Evolutionary conservation across 1,284 basidiomycete genomes (phyloP).

Genomic region (Trametes versicolor): DNA sequence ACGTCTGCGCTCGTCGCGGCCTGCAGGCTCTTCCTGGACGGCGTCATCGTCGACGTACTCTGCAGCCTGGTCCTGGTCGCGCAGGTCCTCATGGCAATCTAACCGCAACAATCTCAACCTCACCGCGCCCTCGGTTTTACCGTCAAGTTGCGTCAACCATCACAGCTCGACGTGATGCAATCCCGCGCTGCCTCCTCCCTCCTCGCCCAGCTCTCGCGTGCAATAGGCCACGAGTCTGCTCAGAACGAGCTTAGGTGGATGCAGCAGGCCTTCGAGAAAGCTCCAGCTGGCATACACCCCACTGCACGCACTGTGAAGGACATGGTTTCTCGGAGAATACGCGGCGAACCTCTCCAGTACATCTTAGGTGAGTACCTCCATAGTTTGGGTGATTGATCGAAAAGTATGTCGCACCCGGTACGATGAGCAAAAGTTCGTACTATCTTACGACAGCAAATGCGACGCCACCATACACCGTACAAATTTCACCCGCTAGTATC

Average conservation of each 20-base stretch:
- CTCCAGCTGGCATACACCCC: conserved; percentile 9
- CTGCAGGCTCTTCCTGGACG: conserved; percentile 13
- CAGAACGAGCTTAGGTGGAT: conserved; percentile 71
- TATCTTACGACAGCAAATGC: not conserved
- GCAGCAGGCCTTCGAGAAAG: conserved; percentile 48
- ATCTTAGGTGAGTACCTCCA: conserved; percentile 73
- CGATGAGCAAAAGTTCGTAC: not conserved
- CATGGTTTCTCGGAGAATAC: conserved; percentile 64
- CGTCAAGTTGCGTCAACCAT: too few species aligned
- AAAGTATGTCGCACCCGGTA: not conserved
- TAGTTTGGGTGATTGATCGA: not conserved
- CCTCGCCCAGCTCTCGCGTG: conserved; percentile 47
- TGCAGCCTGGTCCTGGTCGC: not conserved
- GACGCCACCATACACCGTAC: too few species aligned
- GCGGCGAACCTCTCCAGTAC: conserved; percentile 90
- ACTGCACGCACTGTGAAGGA: conserved; percentile 46
- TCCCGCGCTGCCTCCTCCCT: conserved; percentile 30
- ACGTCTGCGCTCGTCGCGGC: conserved; percentile 41
- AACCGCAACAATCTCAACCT: not conserved
- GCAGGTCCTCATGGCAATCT: conserved; percentile 3
- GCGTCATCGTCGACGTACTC: not conserved
- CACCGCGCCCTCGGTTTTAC: not conserved
- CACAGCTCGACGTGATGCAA: conserved; percentile 5
- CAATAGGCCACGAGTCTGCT: conserved; percentile 58
- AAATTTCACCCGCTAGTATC: too few species aligned